A percentile compares a stretch with the other conserved stretches of the same genome.
These are phyloP conservation scores for Calonectria henricotiae DNA, from an alignment of 2,329 filamentous ascomycete genomes.

Conservation along the genomic window DNA sequence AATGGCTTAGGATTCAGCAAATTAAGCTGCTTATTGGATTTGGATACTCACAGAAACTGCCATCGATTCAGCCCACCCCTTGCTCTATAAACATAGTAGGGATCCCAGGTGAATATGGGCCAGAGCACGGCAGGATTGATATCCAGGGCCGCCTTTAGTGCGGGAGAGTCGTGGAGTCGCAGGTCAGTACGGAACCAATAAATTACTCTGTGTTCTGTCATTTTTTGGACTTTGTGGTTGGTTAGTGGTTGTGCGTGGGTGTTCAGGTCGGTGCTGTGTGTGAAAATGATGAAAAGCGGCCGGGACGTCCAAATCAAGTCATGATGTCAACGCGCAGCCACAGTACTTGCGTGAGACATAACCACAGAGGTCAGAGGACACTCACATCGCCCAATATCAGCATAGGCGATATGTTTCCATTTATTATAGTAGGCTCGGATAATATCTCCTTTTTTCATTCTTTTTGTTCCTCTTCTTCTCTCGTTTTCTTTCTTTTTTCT, in stretches of 20 bases:
- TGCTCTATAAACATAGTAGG: slow-evolving; percentile 83
- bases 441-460: no score
- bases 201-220: slow-evolving; percentile 68
- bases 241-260: not conserved
- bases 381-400: not conserved
- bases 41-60: slow-evolving; percentile 74
- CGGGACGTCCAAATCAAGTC: slow-evolving; percentile 40
- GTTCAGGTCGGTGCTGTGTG: not conserved
- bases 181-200: slow-evolving; percentile 88
- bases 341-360: slow-evolving; percentile 22
- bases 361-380: not conserved
- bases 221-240: slow-evolving; percentile 31
- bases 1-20: slow-evolving; percentile 17
- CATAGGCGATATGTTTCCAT: not conserved
- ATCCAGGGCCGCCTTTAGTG: slow-evolving; percentile 80
- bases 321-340: slow-evolving; percentile 53
- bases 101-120: slow-evolving; percentile 87
- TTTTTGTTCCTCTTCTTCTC: no score
- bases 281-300: not conserved
- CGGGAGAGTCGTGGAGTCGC: slow-evolving; percentile 83
- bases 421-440: no score
- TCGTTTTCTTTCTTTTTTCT: no score
- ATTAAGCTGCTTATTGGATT: not conserved
- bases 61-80: slow-evolving; percentile 82
- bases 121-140: slow-evolving; percentile 79